These are phyloP conservation scores for Fusarium proliferatum DNA, from an alignment of 2,329 filamentous ascomycete genomes.

Conservation along the genomic window DNA sequence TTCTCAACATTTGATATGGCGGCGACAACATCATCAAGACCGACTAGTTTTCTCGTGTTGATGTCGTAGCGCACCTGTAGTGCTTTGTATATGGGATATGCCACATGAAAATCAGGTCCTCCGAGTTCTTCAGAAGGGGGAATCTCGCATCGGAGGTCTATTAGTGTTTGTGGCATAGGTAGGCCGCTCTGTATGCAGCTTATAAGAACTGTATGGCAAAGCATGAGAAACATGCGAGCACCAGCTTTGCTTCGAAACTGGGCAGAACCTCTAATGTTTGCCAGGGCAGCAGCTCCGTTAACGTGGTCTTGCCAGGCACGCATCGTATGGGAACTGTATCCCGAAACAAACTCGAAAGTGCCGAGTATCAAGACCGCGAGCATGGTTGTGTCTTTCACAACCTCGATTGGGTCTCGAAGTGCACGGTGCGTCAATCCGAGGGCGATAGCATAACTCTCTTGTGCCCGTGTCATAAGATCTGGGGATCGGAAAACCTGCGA, in stretches of 20 bases:
- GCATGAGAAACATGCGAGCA: slow-evolving; percentile 64
- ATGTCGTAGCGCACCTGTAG: slow-evolving; percentile 61
- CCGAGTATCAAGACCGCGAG: slow-evolving; percentile 64
- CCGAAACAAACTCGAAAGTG: slow-evolving; percentile 65
- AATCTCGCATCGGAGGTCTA: slow-evolving; percentile 59
- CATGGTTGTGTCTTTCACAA: slow-evolving; percentile 63
- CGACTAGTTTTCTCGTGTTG: slow-evolving; percentile 51
- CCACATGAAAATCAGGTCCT: slow-evolving; percentile 57
- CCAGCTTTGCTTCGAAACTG: slow-evolving; percentile 61
- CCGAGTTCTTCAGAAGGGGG: slow-evolving; percentile 49
- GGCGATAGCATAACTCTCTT: slow-evolving; percentile 63
- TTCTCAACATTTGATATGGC: slow-evolving; percentile 55
- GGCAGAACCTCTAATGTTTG: slow-evolving; percentile 59
- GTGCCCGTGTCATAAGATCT: slow-evolving; percentile 59
- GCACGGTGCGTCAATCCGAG: slow-evolving; percentile 63
- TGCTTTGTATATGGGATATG: slow-evolving; percentile 57
- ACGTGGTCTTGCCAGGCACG: slow-evolving; percentile 65
- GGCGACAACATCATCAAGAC: slow-evolving; percentile 51
- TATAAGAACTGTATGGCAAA: slow-evolving; percentile 62
- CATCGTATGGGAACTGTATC: slow-evolving; percentile 58
- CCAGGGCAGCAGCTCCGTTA: slow-evolving; percentile 62
- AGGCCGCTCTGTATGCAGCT: slow-evolving; percentile 62
- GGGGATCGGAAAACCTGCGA: slow-evolving; percentile 58
- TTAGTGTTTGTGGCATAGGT: slow-evolving; percentile 60
- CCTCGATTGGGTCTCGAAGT: slow-evolving; percentile 57